phyloP scores from a whole-genome alignment of 352 stramenopile genomes.

The Phytophthora europaea region DNA sequence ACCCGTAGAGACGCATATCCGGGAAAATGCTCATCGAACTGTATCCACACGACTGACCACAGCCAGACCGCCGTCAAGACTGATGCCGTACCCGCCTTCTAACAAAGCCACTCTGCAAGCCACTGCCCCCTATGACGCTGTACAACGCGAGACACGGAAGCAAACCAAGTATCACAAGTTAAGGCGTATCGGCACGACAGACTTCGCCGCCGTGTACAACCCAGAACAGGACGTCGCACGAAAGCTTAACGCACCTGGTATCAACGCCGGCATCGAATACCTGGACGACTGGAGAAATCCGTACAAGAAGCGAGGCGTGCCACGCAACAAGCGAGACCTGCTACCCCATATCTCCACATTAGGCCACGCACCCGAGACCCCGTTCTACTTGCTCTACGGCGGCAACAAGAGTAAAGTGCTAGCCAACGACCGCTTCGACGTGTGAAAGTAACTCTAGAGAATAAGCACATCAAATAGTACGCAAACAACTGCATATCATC shows the following conservation, averaged over 20 bases:
- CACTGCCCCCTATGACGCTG: conserved; percentile 46
- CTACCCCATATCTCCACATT: conserved; percentile 59
- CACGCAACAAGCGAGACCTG: conserved; percentile 57
- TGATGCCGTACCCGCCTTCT: conserved; percentile 62
- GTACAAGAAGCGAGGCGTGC: conserved; percentile 74
- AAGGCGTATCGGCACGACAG: conserved; percentile 44
- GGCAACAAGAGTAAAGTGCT: conserved; percentile 78
- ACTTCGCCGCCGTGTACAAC: conserved; percentile 67
- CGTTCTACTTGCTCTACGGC: conserved; percentile 68
- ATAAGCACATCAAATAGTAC: conserved; percentile 1
- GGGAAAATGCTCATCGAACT: conserved; percentile 55
- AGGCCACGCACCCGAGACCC: conserved; percentile 49
- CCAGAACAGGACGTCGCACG: conserved; percentile 46
- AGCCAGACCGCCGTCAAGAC: conserved; percentile 44
- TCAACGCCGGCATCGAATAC: conserved; percentile 70
- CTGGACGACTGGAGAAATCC: conserved; percentile 73
- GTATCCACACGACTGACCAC: conserved; percentile 44
- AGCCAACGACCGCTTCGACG: conserved; percentile 73
- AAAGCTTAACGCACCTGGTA: conserved; percentile 53
- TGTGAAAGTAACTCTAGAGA: conserved; percentile 41
- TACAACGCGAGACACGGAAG: conserved; percentile 54
- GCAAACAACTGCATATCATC: conserved; percentile 4
- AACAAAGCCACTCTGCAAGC: conserved; percentile 68
- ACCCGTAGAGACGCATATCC: conserved; percentile 71
- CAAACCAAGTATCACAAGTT: conserved; percentile 79